Base-by-base conservation (phyloP, 768 basidiomycete genomes). In the Strobilomyces dryophilus region DNA sequence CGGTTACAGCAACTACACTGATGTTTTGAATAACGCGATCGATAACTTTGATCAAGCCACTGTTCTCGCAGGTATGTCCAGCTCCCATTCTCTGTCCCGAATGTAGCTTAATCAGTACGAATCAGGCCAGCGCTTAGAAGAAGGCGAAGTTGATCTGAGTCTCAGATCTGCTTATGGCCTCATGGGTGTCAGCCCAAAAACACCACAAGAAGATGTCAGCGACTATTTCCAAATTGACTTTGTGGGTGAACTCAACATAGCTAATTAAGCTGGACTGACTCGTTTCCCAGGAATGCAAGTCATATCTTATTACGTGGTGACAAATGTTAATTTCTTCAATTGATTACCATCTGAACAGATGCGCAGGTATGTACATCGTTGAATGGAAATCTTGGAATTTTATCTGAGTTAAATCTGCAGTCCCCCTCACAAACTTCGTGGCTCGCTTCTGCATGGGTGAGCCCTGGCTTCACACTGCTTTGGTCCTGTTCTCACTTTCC, bases 381-480 rank as follows among this genome's bases (percentile, higher is more conserved):
- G 4, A 8, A 5, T 43, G 4, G 29, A 14, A 12, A 26, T 3
- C 1, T 41, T 26, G 27, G 10, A 34, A 0, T 17, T 18, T 14
- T 5, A 9, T 45, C 12, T 52, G 54, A 76, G 52, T 74, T 29
- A 29, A 29, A 73, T 52, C 75, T 75, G 75, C 36, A 86, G 60
- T 74, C 80, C 4, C 85, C 85, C 1, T 82, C 83, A 31, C 76
- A 84, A 62, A 80, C 79, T 0, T 85, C 84, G 1, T 79, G 79
- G 73, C 69, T 86, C 20, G 82, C 82, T n/a, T 77, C 81, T 5
- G 75, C 83, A 20, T 82, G 82, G 83, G 85, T 83, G 66, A 46
- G 71, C 41, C 5, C 24, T 20, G 3, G 11, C 26, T 48, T 27
- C 14, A 35, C 10, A 31, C n/a, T 9, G 41, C 36, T n/a, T 14